Conservation (phyloP, 768 basidiomycete species). For the Sarcodon sp. region DNA sequence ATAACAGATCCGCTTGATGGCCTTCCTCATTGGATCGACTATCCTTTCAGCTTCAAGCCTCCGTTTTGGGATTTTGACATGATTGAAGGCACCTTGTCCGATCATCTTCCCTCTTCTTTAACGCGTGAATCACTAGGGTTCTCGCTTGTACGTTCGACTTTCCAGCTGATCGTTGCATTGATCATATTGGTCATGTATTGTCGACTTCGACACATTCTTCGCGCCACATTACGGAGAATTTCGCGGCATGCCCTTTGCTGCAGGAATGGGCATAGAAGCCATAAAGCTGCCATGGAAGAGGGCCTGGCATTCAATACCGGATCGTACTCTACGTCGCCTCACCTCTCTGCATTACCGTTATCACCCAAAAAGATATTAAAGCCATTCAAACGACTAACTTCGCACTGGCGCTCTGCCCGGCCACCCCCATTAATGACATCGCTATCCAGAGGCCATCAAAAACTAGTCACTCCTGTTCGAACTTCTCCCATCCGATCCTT, state of each 20-base stretch:
- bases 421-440: constrained; percentile 8
- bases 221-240: constrained; percentile 28
- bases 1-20: constrained; percentile 67
- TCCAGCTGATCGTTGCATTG: constrained; percentile 34
- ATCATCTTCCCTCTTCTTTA: constrained; percentile 54
- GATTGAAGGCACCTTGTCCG: constrained; percentile 50
- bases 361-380: constrained; percentile 25
- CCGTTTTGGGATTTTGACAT: constrained; percentile 44
- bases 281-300: constrained; percentile 18
- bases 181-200: constrained; percentile 30
- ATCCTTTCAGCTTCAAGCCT: constrained; percentile 54
- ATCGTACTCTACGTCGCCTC: constrained; percentile 15
- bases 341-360: constrained; percentile 37
- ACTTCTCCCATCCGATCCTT: constrained; percentile 1
- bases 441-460: constrained; percentile 6
- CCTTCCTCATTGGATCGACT: constrained; percentile 34
- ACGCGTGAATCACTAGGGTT: constrained; percentile 58
- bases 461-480: constrained; percentile 9
- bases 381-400: constrained; percentile 8
- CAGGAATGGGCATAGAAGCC: constrained; percentile 19
- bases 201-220: constrained; percentile 47
- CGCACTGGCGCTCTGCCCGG: constrained; percentile 6
- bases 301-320: constrained; percentile 11
- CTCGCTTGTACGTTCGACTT: constrained; percentile 49
- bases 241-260: constrained; percentile 28